Evolutionary conservation across 257 asterid genomes (phyloP), one percentile per base, ranked within the genome.

Genomic region (Fraxinus cuspidata): DNA sequence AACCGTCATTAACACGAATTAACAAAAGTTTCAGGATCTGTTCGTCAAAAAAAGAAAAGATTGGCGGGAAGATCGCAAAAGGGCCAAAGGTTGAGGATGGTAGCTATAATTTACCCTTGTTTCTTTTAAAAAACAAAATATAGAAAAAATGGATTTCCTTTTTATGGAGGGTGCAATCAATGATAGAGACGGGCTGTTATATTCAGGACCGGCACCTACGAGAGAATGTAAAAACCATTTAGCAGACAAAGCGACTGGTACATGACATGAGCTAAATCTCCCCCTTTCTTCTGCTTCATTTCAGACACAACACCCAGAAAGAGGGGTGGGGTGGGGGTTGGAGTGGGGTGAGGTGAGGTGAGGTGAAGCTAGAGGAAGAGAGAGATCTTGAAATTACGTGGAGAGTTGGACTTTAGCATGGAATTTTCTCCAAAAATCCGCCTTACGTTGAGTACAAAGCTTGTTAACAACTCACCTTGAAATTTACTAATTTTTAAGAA

Each of bases 391-490:
- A 81, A 75, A 42, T 75, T 77, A 27, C 69, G 35, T 23, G 19
- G 69, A 63, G 34, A 63, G 16, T 63, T 63, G 69, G 69, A 63
- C 18, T 63, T 23, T 11, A 63, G 69, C 69, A 25, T 25, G 34
- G 27, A 23, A 9, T 63, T 12, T 25, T 63, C 35, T 25, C 69
- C 18, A 10, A 63, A 4, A 25, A 63, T 25, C 35, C 69, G 32
- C 69, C 35, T 63, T 25, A 63, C 69, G 51, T 71, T 74, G 79
- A 70, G 67, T 81, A 76, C 83, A 78, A 74, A 74, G 56, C n/a
- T 49, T 60, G 71, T 70, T 37, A 65, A 34, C 80, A 23, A 53
- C 79, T 70, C 40, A 23, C 51, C 27, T 71, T 77, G 56, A 25
- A 71, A 5, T 83, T 78, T 75, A 56, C 79, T 60, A 0, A 75